Evolutionary conservation across 768 basidiomycete species (phyloP).

Genomic region (Infundibulicybe gibba): DNA sequence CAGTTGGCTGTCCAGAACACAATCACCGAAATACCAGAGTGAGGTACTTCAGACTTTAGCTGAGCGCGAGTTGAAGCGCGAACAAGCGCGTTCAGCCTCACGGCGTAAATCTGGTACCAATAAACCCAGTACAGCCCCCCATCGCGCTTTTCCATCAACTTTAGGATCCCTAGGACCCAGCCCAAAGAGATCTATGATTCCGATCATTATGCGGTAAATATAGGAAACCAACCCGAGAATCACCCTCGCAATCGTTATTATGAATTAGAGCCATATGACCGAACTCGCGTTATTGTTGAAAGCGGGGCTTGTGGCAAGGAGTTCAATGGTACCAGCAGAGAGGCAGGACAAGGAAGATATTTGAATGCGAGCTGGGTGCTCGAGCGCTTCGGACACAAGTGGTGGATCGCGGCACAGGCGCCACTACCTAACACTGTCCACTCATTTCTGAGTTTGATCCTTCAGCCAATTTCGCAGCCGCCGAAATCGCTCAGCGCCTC

Average conservation of each 20-base stretch:
- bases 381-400: constrained; percentile 66
- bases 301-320: no score
- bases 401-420: constrained; percentile 87
- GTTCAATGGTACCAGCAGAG: constrained; percentile 8
- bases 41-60: constrained; percentile 28
- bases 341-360: constrained; percentile 44
- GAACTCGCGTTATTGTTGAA: constrained; percentile 62
- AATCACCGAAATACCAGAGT: constrained; percentile 15
- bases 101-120: constrained; percentile 4
- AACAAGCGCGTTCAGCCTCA: constrained; percentile 23
- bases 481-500: constrained; percentile 13
- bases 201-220: constrained; percentile 53
- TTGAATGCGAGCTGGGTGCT: constrained; percentile 86
- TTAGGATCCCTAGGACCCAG: background rate
- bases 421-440: constrained; percentile 69
- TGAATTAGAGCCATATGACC: constrained; percentile 78
- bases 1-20: constrained; percentile 25
- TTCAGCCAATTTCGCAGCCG: constrained; percentile 41
- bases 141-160: background rate
- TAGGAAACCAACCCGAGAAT: constrained; percentile 45
- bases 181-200: background rate
- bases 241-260: constrained; percentile 59
- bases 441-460: constrained; percentile 70
- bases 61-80: constrained; percentile 31
- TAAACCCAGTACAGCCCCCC: constrained; percentile 2